A percentile compares a stretch with the other conserved stretches of the same genome.
These are phyloP conservation scores for Physaria fendleri DNA, from an alignment of 345 rosid species.

Conservation along the genomic window DNA sequence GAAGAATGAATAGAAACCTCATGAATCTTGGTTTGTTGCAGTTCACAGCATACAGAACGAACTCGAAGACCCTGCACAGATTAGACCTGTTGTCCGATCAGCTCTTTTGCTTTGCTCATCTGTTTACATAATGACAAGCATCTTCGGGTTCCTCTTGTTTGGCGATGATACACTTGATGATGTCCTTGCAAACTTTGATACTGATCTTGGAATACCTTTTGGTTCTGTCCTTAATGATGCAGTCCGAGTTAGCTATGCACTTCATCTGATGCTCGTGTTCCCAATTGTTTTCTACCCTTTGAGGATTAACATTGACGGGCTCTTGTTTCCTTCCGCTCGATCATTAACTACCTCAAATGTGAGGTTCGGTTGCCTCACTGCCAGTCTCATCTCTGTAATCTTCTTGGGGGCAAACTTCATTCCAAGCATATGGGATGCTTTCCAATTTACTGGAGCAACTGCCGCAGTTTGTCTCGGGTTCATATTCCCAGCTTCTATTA, in stretches of 20 bases:
- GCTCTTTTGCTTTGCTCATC: slow-evolving; percentile 71
- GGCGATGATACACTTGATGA: slow-evolving; percentile 85
- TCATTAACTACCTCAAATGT: slow-evolving; percentile 45
- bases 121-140: slow-evolving; percentile 73
- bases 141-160: slow-evolving; percentile 83
- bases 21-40: slow-evolving; percentile 23
- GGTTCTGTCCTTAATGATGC: slow-evolving; percentile 69
- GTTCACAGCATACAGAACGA: slow-evolving; percentile 90
- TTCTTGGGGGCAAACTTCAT: slow-evolving; percentile 63
- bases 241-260: slow-evolving; percentile 86
- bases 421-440: slow-evolving; percentile 66
- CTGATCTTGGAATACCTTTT: slow-evolving; percentile 75
- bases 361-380: slow-evolving; percentile 58
- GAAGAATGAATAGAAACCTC: not conserved
- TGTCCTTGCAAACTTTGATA: slow-evolving; percentile 85
- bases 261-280: slow-evolving; percentile 89
- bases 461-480: slow-evolving; percentile 62
- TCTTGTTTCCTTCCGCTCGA: slow-evolving; percentile 60
- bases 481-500: slow-evolving; percentile 55
- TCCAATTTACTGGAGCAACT: slow-evolving; percentile 66
- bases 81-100: slow-evolving; percentile 58
- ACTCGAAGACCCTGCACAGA: slow-evolving; percentile 61
- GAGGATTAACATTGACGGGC: slow-evolving; percentile 77
- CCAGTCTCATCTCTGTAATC: slow-evolving; percentile 34
- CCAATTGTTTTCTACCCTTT: slow-evolving; percentile 78